Evolutionary conservation across 2,329 filamentous ascomycete species (phyloP), one percentile per base, ranked within the genome.

Genomic region (Endocalyx cinctus): DNA sequence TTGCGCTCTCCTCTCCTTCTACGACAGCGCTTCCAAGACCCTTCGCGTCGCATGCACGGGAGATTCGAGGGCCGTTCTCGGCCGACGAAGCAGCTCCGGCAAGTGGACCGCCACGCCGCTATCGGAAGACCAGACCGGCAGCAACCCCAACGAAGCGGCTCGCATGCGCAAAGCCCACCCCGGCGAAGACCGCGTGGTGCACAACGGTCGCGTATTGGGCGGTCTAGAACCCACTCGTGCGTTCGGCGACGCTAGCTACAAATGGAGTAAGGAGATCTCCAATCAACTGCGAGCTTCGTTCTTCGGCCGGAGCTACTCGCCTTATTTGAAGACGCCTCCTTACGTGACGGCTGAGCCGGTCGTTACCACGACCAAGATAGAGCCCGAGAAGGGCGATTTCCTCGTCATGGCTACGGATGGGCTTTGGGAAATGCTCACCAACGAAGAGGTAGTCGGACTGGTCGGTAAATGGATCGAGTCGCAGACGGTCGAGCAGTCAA

Each of bases 401-500:
- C 72, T 98, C 10, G 90, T 98, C 41, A 82, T 98, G 71, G 92
- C 92, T 15, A 96, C 92, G 0, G 92, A 98, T 56, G 92, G 92
- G 4, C 72, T 98, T 1, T 98, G 92, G 92, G 92, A 98, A 64
- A 97, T 97, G 92, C 72, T 98, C 41, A 96, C 87, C 29, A 98
- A 97, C 52, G 92, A 98, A 57, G 92, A 98, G 66, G 92, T 96
- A 2, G 85, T 98, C 31, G 92, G 92, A 1, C 77, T 98, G 3
- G 92, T 98, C 5, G 94, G 90, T 12, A 87, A 94, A 60, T 98
- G 92, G 92, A 79, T 98, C 29, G 92, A 98, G 59, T 79, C 77
- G 15, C 84, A 96, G 57, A 66, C 67, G 22, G 31, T 26, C 54
- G 51, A 59, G 54, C 37, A 63, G 57, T 64, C 67, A 27, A 67